Evolutionary conservation across 192 early-diverging fungal species (phyloP), one percentile per base, ranked within the genome.

Genomic region (Coemansia umbellata): DNA sequence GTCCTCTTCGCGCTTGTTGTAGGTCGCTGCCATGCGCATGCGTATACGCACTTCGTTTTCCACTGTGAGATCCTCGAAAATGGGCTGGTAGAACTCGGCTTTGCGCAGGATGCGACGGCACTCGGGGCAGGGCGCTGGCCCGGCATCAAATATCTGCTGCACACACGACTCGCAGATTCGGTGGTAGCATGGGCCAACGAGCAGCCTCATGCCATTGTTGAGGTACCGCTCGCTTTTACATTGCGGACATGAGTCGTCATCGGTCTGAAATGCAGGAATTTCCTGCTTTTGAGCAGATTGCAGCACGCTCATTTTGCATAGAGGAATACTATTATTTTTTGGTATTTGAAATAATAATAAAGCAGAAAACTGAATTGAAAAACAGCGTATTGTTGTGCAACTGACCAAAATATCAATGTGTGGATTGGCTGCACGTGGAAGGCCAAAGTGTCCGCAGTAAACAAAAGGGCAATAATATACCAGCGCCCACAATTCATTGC

Each of bases 121-220:
- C 14, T 90, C 87, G 0, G 93, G 95, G 64, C 95, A 98, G 4
- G 91, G 90, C 1, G 88, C 92, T 15, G 93, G 88, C 2, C 95
- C 95, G 28, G 81, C 74, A 23, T 79, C 69, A 74, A 93, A 98
- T 30, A 90, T 61, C 17, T 88, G 82, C 50, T 89, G 84, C 53
- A 96, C 91, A 67, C 95, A 98, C 11, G 78, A 81, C 47, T 94
- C 93, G 60, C 95, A 98, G 92, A 97, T 91, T 66, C 89, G 92
- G 80, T 98, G 94, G 68, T 91, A 94, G 69, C 95, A 98, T 9
- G 91, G 90, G 30, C 87, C 85, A 18, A 94, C 93, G n/a, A 93
- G 78, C 26, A 98, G 81, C 63, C 85, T 87, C 81, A 98, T 84
- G 53, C 80, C 80, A 19, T 86, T 86, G 50, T 89, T 92, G 32